Evolutionary conservation across 495 filamentous ascomycete genomes (phyloP).

Genomic region (Acidomyces sp.): DNA sequence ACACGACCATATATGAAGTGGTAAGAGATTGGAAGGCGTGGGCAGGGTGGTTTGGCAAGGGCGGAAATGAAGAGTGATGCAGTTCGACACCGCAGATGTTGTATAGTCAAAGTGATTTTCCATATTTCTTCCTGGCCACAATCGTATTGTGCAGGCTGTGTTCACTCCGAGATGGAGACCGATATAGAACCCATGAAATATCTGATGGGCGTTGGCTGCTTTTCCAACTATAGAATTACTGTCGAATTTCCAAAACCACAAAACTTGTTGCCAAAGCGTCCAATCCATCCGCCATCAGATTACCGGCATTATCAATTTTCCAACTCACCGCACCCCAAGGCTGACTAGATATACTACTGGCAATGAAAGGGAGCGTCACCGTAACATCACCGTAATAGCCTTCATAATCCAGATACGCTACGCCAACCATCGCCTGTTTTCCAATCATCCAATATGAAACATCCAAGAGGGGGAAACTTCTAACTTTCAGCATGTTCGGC

Average conservation of each 20-base stretch:
- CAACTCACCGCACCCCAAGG: conserved; percentile 11
- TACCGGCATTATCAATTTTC: conserved; percentile 4
- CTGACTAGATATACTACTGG: neutral
- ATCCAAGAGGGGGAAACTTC: conserved; percentile 3
- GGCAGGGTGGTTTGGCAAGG: too few species aligned
- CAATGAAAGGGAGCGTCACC: conserved; percentile 4
- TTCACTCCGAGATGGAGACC: too few species aligned
- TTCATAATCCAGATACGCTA: conserved; percentile 11
- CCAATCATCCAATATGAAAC: conserved; percentile 10
- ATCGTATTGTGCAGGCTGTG: too few species aligned
- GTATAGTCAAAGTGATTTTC: too few species aligned
- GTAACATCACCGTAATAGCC: neutral
- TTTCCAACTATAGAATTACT: too few species aligned
- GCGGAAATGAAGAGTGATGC: too few species aligned
- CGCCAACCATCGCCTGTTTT: conserved; percentile 6
- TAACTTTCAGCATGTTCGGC: neutral
- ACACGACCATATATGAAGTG: too few species aligned
- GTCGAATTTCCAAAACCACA: conserved; percentile 7
- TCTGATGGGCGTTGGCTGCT: too few species aligned
- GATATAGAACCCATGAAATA: too few species aligned
- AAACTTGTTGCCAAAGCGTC: conserved; percentile 7
- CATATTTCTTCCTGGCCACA: too few species aligned
- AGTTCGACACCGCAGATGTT: too few species aligned
- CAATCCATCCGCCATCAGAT: conserved; percentile 4
- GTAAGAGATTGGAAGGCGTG: too few species aligned